Evolutionary conservation across 2,329 filamentous ascomycete species (phyloP).

Genomic region (Penicillium glabrum): DNA sequence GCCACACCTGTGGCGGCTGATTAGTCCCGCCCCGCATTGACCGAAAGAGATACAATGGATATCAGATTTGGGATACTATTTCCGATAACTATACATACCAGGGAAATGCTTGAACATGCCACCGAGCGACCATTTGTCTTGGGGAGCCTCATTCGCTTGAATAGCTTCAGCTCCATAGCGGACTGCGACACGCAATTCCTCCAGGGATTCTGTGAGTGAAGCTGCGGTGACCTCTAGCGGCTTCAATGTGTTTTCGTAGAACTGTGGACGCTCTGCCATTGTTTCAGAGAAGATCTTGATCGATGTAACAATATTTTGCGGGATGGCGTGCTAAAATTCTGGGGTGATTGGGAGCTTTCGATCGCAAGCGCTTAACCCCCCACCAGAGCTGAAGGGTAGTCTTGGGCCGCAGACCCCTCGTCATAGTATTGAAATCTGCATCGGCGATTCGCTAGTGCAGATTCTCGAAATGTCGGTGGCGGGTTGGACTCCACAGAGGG

Average conservation of each 20-base stretch:
- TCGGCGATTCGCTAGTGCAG: neutral
- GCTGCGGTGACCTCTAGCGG: constrained; percentile 12
- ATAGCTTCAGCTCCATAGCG: constrained; percentile 28
- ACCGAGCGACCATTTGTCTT: constrained; percentile 22
- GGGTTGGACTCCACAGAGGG: neutral
- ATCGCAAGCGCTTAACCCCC: neutral
- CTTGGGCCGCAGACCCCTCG: constrained; percentile 4
- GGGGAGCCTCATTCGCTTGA: constrained; percentile 21
- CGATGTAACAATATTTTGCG: neutral
- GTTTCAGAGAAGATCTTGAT: neutral
- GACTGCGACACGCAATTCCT: constrained; percentile 31
- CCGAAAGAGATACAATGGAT: neutral
- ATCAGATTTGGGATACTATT: neutral
- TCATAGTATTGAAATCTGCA: constrained; percentile 4
- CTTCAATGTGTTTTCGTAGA: constrained; percentile 20
- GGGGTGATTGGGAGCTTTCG: constrained; percentile 1
- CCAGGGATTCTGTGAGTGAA: constrained; percentile 20
- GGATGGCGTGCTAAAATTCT: constrained; percentile 13
- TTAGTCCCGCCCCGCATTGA: constrained; percentile 2
- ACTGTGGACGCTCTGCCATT: constrained; percentile 24
- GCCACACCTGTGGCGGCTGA: constrained; percentile 30
- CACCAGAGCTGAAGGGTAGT: neutral
- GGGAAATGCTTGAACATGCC: constrained; percentile 34
- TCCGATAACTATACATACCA: constrained; percentile 23
- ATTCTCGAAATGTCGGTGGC: neutral